Evolutionary conservation across 345 rosid genomes (phyloP).

Genomic region (Psidium guajava): DNA sequence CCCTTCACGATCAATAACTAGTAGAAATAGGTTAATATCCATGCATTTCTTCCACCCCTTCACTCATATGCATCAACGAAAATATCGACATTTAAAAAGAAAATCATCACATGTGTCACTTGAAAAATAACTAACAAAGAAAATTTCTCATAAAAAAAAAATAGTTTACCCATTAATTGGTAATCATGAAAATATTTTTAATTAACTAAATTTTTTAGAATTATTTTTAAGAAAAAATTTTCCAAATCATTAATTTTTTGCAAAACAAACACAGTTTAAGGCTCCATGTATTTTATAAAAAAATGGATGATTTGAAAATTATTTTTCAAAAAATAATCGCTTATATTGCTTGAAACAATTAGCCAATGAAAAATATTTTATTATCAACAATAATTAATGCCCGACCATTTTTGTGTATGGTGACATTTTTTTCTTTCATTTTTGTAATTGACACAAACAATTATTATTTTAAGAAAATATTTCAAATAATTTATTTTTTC

Average conservation of each 20-base stretch:
- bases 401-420: too few relatives aligned
- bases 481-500: too few relatives aligned
- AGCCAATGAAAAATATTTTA: too few relatives aligned
- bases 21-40: not conserved
- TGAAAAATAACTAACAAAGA: not conserved
- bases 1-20: too few relatives aligned
- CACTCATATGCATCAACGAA: fast-evolving
- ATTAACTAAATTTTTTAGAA: not conserved
- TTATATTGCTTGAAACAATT: too few relatives aligned
- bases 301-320: too few relatives aligned
- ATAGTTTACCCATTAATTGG: not conserved
- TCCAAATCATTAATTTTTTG: not conserved
- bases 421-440: too few relatives aligned
- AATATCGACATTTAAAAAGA: not conserved
- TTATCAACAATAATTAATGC: too few relatives aligned
- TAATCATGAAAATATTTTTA: not conserved
- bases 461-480: too few relatives aligned
- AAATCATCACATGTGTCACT: not conserved
- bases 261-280: not conserved
- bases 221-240: not conserved
- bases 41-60: not conserved
- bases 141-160: not conserved
- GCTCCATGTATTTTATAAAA: too few relatives aligned
- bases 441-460: too few relatives aligned
- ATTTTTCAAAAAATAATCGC: too few relatives aligned